Evolutionary conservation across 257 asterid genomes (phyloP).

Genomic region (Petrea volubilis): DNA sequence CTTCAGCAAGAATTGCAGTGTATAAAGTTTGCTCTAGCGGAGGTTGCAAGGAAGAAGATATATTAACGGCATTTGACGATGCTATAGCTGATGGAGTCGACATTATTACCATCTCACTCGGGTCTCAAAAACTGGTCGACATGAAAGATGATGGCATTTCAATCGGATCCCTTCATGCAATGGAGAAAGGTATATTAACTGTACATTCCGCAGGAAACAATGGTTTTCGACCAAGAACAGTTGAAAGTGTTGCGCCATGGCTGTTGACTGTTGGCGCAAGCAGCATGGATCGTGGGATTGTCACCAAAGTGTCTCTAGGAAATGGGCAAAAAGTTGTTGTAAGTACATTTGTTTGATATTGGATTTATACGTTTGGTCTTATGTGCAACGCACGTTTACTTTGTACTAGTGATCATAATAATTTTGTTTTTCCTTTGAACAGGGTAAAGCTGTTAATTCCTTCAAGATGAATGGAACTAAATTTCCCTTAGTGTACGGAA

Average conservation of each 20-base stretch:
- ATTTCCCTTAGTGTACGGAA: conserved; percentile 30
- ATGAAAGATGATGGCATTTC: conserved; percentile 21
- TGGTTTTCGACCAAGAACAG: neutral
- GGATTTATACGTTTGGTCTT: too few relatives aligned
- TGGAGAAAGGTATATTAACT: conserved; percentile 33
- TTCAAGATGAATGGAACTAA: conserved; percentile 35
- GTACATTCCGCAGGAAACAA: conserved; percentile 44
- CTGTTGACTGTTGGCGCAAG: conserved; percentile 44
- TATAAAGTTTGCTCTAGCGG: conserved; percentile 25
- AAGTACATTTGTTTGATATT: neutral
- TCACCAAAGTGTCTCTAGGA: conserved; percentile 37
- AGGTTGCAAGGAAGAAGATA: conserved; percentile 22
- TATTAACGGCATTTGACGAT: conserved; percentile 36
- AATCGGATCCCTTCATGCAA: conserved; percentile 44
- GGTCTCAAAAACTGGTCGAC: neutral
- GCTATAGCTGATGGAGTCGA: conserved; percentile 43
- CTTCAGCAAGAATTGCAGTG: conserved; percentile 45
- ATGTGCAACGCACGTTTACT: too few relatives aligned
- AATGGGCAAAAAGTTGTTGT: conserved; percentile 35
- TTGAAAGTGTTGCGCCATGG: conserved; percentile 44
- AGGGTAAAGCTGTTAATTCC: conserved; percentile 35
- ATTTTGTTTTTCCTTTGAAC: too few relatives aligned
- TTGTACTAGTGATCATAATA: too few relatives aligned
- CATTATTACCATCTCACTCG: conserved; percentile 38
- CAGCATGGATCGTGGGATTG: conserved; percentile 36